A percentile compares a stretch with the other conserved stretches of the same genome.
Evolutionary conservation across 2,329 filamentous ascomycete genomes (phyloP).

Genomic region (Tolypocladium ophioglossoides): DNA sequence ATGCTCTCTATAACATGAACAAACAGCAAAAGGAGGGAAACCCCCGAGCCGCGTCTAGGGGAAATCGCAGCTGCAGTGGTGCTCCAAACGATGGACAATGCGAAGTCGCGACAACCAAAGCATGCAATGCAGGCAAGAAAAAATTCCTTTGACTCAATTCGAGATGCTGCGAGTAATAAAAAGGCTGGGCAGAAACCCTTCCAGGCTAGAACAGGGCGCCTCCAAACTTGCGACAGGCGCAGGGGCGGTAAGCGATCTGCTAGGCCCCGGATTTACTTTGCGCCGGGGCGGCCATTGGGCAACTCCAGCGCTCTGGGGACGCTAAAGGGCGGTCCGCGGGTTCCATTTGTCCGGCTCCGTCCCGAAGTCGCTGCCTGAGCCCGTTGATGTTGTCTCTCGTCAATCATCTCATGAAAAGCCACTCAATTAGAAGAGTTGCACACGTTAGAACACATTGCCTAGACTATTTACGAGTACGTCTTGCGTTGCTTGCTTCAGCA

Average conservation of each 20-base stretch:
- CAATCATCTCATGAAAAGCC: too few species aligned
- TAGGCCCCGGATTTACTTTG: neutral
- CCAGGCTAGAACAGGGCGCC: neutral
- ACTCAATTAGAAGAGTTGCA: too few species aligned
- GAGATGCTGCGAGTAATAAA: neutral
- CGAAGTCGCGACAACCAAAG: neutral
- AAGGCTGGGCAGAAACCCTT: neutral
- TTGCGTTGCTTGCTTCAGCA: too few species aligned
- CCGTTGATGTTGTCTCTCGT: too few species aligned
- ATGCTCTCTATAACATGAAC: neutral
- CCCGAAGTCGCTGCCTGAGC: neutral
- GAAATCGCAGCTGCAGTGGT: neutral
- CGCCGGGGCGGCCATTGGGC: neutral
- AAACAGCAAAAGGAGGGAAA: neutral
- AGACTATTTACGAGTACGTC: too few species aligned
- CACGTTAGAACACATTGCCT: too few species aligned
- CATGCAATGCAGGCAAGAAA: neutral
- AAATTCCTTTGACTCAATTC: neutral
- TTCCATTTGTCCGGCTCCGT: neutral
- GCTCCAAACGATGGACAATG: neutral
- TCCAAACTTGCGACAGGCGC: neutral
- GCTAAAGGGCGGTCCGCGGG: constrained; percentile 3
- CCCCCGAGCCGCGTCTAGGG: neutral
- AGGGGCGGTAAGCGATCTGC: neutral
- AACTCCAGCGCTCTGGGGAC: neutral